Conservation (phyloP, 2,329 filamentous ascomycete species). For the Aspergillus neoniger region DNA sequence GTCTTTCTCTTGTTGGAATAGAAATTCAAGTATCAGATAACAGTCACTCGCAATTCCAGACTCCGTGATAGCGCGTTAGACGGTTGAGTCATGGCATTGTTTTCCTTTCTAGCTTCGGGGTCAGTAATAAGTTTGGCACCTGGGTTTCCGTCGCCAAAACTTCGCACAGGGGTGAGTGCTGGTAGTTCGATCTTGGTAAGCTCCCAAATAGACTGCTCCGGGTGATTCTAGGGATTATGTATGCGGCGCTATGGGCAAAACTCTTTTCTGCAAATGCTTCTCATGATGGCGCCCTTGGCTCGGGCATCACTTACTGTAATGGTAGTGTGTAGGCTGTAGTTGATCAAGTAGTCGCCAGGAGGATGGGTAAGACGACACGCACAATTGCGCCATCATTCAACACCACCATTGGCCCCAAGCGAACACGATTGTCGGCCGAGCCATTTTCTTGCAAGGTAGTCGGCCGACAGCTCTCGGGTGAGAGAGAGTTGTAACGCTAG, state of each 20-base stretch:
- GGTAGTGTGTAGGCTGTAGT: background rate
- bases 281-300: background rate
- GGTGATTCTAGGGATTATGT: background rate
- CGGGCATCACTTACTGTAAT: background rate
- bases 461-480: slow-evolving; percentile 27
- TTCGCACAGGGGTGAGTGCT: no score
- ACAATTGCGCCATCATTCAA: slow-evolving; percentile 36
- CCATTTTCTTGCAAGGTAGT: slow-evolving; percentile 16
- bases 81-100: no score
- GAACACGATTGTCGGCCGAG: slow-evolving; percentile 28
- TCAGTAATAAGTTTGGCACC: no score
- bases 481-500: background rate
- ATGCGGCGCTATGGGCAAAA: background rate
- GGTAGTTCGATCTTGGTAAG: no score
- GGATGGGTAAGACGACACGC: slow-evolving; percentile 15
- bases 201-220: no score
- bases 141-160: no score
- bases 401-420: slow-evolving; percentile 31
- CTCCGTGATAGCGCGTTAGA: no score
- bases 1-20: no score
- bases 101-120: no score
- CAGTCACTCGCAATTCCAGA: no score
- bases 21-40: no score
- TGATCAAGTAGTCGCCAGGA: background rate
- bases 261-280: background rate